These are phyloP conservation scores for Leptographium procerum DNA, from an alignment of 2,329 filamentous ascomycete species.

Conservation along the genomic window DNA sequence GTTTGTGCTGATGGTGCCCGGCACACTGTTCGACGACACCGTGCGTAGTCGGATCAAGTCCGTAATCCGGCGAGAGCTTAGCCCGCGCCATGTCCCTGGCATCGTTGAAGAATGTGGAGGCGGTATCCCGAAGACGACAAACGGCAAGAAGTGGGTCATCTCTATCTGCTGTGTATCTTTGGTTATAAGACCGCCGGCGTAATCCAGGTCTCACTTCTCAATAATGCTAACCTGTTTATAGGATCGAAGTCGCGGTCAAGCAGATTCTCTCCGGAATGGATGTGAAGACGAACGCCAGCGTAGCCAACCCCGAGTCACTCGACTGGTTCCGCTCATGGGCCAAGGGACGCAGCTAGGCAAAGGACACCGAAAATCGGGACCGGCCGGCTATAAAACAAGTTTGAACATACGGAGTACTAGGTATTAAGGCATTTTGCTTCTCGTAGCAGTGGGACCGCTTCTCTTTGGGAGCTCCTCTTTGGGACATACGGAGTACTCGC, in stretches of 20 bases:
- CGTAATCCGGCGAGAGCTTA: slow-evolving; percentile 65
- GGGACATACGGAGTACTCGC: no score
- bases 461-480: background rate
- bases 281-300: slow-evolving; percentile 81
- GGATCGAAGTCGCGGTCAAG: slow-evolving; percentile 90
- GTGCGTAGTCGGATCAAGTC: slow-evolving; percentile 53
- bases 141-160: slow-evolving; percentile 77
- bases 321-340: slow-evolving; percentile 83
- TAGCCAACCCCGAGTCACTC: slow-evolving; percentile 82
- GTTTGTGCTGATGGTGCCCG: slow-evolving; percentile 67
- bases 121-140: slow-evolving; percentile 83
- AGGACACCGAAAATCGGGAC: background rate
- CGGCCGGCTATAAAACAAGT: background rate
- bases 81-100: slow-evolving; percentile 78
- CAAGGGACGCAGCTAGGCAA: slow-evolving; percentile 27
- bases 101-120: slow-evolving; percentile 66
- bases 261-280: slow-evolving; percentile 83
- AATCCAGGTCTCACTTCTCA: slow-evolving; percentile 11
- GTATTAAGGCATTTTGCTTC: background rate
- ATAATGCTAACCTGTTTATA: slow-evolving; percentile 20
- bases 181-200: no score
- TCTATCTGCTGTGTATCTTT: background rate
- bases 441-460: background rate
- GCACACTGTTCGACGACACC: slow-evolving; percentile 42
- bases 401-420: background rate